Conservation (phyloP, 495 filamentous ascomycete species). For the Annulohypoxylon nitens region DNA sequence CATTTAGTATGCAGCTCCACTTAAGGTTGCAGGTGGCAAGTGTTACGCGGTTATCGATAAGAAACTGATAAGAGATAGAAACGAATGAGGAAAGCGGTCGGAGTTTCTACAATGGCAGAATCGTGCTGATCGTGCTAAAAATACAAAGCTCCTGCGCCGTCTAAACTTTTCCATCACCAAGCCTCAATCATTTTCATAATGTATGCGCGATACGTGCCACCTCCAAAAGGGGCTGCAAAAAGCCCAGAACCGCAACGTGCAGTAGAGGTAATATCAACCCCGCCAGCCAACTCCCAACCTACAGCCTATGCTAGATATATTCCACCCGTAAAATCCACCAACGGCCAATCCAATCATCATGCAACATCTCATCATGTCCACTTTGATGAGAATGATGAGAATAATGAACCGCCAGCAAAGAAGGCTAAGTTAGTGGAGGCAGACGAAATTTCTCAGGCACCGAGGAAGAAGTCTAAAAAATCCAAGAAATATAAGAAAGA, state of each 20-base stretch:
- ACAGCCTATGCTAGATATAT: slow-evolving; percentile 61
- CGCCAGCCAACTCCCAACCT: slow-evolving; percentile 37
- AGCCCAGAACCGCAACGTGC: slow-evolving; percentile 9
- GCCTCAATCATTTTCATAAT: slow-evolving; percentile 41
- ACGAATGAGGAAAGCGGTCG: slow-evolving; percentile 48
- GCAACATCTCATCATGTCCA: slow-evolving; percentile 41
- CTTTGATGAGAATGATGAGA: slow-evolving; percentile 36
- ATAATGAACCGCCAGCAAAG: slow-evolving; percentile 40
- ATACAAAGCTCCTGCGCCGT: background rate
- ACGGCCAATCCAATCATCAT: slow-evolving; percentile 25
- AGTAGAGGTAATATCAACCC: slow-evolving; percentile 14
- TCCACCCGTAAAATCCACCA: slow-evolving; percentile 45
- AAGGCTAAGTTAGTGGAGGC: slow-evolving; percentile 43
- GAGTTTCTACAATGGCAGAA: slow-evolving; percentile 50
- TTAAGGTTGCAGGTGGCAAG: too few relatives aligned
- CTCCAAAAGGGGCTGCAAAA: slow-evolving; percentile 46
- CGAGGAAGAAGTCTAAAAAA: slow-evolving; percentile 45
- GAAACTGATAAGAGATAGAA: slow-evolving; percentile 22
- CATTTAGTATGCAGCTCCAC: background rate
- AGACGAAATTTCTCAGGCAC: slow-evolving; percentile 3
- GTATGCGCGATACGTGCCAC: slow-evolving; percentile 60
- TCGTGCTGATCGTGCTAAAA: background rate
- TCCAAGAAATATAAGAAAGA: slow-evolving; percentile 46
- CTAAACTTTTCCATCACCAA: slow-evolving; percentile 17
- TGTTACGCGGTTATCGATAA: slow-evolving; percentile 23